Base-by-base conservation (phyloP, 192 early-diverging fungal species). In the Umbelopsis vinacea region DNA sequence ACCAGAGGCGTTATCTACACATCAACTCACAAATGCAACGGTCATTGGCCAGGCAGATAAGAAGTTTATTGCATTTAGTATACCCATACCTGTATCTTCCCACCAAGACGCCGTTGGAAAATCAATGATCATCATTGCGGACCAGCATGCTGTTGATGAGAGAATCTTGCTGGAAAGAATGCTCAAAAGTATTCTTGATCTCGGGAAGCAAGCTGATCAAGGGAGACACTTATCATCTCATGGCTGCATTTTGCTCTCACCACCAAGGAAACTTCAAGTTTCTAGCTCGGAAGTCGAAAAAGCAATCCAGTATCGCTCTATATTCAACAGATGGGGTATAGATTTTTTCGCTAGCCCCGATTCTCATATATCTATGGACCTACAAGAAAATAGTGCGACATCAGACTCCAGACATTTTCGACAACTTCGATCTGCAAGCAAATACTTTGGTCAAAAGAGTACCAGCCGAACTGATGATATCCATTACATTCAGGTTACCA, bases 121-220 rank as follows among this genome's bases (percentile, higher is more conserved):
- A 24, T 5, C 52, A 3, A 57, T 66, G 26, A 37, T 94, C 3
- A 76, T 91, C 2, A 69, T 92, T 35, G 79, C 92, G 22, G 93
- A 94, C 69, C 93, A 94, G 75, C 93, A 94, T 81, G 93, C 93
- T 22, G 89, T 90, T 0, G 90, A 94, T 76, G 93, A 94, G 73
- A 84, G 93, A 7, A 82, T 93, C 17, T 74, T 83, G 11, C 74
- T 94, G 21, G 93, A 94, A 74, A 75, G 63, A 26, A 63, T 92
- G 46, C 68, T 88, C 70, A 67, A 70, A 46, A 68, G 72, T 22
- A 50, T 83, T 66, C 80, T 76, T 24, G 21, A 66, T 14, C 73
- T 70, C 35, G 22, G 45, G 45, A 35, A 15, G n/a, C 29, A 15
- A 37, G 22, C 33, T 24, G 29, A 48, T 33, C 46, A 19, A 37